These are phyloP conservation scores for Aspergillus calidoustus DNA, from an alignment of 2,329 filamentous ascomycete genomes.

Conservation along the genomic window DNA sequence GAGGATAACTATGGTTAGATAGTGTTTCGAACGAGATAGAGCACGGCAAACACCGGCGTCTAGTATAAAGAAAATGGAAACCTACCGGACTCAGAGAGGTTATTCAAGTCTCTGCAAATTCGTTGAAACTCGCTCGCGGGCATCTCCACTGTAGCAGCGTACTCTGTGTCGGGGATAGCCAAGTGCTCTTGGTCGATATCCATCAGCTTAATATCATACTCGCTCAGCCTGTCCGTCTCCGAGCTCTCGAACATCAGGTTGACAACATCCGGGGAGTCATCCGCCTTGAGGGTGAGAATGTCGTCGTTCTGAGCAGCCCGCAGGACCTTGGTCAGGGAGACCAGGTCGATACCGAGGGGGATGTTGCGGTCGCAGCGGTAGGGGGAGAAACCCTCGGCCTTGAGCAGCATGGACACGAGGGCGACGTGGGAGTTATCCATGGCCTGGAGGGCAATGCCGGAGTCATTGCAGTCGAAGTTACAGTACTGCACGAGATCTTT, in stretches of 20 bases:
- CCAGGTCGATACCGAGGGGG: slow-evolving; percentile 94
- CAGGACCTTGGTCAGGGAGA: slow-evolving; percentile 95
- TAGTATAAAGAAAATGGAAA: too few relatives aligned
- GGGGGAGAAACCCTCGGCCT: slow-evolving; percentile 89
- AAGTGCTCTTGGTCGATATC: slow-evolving; percentile 99
- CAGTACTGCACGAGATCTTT: slow-evolving; percentile 99
- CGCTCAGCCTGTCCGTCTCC: slow-evolving; percentile 87
- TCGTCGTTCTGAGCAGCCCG: slow-evolving; percentile 94
- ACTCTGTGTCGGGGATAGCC: slow-evolving; percentile 98
- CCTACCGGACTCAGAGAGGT: slow-evolving; percentile 90
- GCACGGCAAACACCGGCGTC: too few relatives aligned
- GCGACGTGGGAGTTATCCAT: slow-evolving; percentile 99
- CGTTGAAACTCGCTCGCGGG: slow-evolving; percentile 88
- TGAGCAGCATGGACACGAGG: slow-evolving; percentile 98
- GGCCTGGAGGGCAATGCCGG: slow-evolving; percentile 94
- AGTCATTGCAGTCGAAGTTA: slow-evolving; percentile 99
- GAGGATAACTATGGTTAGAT: slow-evolving; percentile 15
- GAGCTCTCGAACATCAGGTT: slow-evolving; percentile 94
- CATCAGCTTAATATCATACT: slow-evolving; percentile 99
- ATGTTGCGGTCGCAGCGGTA: slow-evolving; percentile 99
- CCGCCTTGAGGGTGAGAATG: slow-evolving; percentile 93
- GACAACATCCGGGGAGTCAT: slow-evolving; percentile 93
- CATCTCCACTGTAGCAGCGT: slow-evolving; percentile 88
- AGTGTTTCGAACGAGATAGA: slow-evolving; percentile 21
- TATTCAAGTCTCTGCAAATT: slow-evolving; percentile 89